Conservation (phyloP, 2,329 filamentous ascomycete species). For the Colletotrichum falcatum region DNA sequence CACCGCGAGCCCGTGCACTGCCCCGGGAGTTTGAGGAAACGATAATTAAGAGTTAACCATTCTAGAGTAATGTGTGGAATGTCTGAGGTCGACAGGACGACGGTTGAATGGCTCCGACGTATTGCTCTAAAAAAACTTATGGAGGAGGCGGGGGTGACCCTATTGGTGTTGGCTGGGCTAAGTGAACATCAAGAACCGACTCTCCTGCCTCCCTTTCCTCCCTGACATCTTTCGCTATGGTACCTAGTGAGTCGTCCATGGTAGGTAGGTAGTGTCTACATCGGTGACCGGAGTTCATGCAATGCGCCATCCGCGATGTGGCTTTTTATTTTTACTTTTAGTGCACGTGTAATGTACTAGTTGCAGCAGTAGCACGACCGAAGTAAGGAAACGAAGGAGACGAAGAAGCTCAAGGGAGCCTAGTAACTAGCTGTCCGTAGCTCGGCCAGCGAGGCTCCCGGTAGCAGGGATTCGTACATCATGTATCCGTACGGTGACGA, state of each 20-base stretch:
- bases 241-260: too few relatives aligned
- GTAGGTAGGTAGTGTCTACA: too few relatives aligned
- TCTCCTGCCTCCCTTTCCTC: not conserved
- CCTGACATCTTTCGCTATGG: not conserved
- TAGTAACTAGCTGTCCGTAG: not conserved
- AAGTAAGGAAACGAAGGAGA: not conserved
- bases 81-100: conserved; percentile 5
- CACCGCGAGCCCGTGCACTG: conserved; percentile 2
- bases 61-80: conserved; percentile 9
- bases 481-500: conserved; percentile 32
- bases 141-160: not conserved
- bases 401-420: not conserved
- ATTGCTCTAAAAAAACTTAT: conserved; percentile 3
- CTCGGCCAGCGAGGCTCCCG: not conserved
- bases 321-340: too few relatives aligned
- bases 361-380: not conserved
- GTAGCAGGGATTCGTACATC: not conserved
- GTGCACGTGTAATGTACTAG: not conserved
- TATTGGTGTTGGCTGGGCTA: not conserved
- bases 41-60: not conserved
- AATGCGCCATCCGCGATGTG: not conserved
- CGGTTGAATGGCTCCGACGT: conserved; percentile 2
- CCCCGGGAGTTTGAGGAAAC: not conserved
- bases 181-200: not conserved
- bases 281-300: not conserved